Base-by-base conservation (phyloP, 805 yeast species). In the Teunomyces cretensis region DNA sequence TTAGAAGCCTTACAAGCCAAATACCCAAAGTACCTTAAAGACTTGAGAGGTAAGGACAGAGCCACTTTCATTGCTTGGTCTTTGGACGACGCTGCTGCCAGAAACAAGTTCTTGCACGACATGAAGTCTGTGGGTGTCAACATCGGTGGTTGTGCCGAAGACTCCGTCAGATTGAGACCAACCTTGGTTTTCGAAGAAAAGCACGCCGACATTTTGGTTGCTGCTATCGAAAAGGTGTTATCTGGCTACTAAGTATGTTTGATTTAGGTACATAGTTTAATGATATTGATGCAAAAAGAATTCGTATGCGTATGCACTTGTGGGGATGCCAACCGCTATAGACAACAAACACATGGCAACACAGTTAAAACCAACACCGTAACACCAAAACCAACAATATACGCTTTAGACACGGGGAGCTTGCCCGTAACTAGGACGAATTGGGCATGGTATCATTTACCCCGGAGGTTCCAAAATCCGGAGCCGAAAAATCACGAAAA, bases 61-160 rank as follows among this genome's bases (percentile, higher is more conserved):
- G 95, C 86, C 38, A 86, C 94, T 39, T 86, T 84, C 69, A 79
- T 87, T 64, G 95, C 95, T n/a, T 86, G 88, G 81, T 86, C 85
- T 54, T 67, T 81, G 57, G 76, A 77, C 41, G 57, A 77, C 42
- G 65, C 77, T 33, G 74, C 70, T 45, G 67, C 71, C 19, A 80
- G 96, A 70, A 82, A 84, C 65, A 65, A 72, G 55, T 83, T 88
- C 66, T 67, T 85, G 57, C 54, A 53, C 49, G 80, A 76, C 51
- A 74, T 84, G 78, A 83, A 80, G 69, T 60, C 67, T 39, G 74
- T 62, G 41, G 96, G 96, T 65, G 76, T 86, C 50, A 87, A 88
- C 66, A 78, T 86, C 60, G 96, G 96, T 56, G 95, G 91, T 41
- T 88, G 96, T 70, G 91, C 92, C 43, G 86, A 79, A 44, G 77